Evolutionary conservation across 2,329 filamentous ascomycete species (phyloP).

Genomic region (Diaporthe sp.): DNA sequence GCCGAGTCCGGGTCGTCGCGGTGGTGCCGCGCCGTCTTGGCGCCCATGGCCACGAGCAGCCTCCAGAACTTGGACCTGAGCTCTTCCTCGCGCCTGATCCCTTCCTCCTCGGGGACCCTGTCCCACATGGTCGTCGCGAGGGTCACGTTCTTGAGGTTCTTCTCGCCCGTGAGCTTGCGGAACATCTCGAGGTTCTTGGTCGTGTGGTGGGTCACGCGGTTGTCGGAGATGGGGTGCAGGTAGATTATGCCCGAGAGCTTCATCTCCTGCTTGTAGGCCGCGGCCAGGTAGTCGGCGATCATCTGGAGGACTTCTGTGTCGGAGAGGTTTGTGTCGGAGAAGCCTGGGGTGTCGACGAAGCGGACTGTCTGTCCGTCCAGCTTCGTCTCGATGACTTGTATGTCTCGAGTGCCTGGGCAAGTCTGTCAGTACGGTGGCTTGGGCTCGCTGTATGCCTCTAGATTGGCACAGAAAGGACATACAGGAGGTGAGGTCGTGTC

Average conservation of each 20-base stretch:
- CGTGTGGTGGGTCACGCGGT: slow-evolving; percentile 55
- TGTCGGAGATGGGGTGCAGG: slow-evolving; percentile 59
- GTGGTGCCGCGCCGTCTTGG: slow-evolving; percentile 45
- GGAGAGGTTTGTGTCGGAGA: slow-evolving; percentile 59
- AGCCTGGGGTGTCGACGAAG: slow-evolving; percentile 63
- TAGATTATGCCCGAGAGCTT: slow-evolving; percentile 61
- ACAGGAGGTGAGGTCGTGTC: slow-evolving; percentile 53
- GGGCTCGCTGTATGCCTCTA: not conserved
- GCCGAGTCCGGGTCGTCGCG: slow-evolving; percentile 42
- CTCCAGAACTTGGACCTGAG: slow-evolving; percentile 56
- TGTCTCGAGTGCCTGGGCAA: slow-evolving; percentile 48
- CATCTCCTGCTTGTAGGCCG: slow-evolving; percentile 49
- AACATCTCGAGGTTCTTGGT: slow-evolving; percentile 60
- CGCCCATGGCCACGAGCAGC: slow-evolving; percentile 52
- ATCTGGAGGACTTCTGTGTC: slow-evolving; percentile 61
- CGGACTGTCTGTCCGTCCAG: slow-evolving; percentile 48
- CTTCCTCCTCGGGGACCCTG: slow-evolving; percentile 48
- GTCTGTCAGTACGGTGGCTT: not conserved
- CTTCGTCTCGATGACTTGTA: slow-evolving; percentile 48
- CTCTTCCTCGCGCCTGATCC: slow-evolving; percentile 48
- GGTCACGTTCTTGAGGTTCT: slow-evolving; percentile 55
- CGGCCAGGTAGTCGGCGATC: slow-evolving; percentile 56
- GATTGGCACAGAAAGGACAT: not conserved
- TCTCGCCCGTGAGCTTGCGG: slow-evolving; percentile 57
- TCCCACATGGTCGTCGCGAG: slow-evolving; percentile 61